phyloP scores from a whole-genome alignment of 1,139 yeast species.

The Meyerozyma elateridarum region DNA sequence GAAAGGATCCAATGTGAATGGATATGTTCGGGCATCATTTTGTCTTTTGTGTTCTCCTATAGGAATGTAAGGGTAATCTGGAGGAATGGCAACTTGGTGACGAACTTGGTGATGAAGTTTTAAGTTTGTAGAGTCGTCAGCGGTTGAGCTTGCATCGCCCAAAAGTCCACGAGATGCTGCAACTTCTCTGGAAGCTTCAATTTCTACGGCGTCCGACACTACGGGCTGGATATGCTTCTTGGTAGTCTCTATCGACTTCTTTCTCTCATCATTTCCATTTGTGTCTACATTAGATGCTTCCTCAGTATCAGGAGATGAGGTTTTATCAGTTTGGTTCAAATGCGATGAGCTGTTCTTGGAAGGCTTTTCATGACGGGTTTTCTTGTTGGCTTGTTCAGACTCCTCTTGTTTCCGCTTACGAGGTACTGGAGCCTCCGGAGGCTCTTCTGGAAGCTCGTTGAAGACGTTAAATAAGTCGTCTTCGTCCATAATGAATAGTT shows the following conservation, averaged over 20 bases:
- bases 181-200: conserved; percentile 87
- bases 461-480: conserved; percentile 70
- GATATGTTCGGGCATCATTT: conserved; percentile 81
- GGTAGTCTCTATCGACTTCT: conserved; percentile 10
- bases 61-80: conserved; percentile 81
- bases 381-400: conserved; percentile 4
- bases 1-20: conserved; percentile 89
- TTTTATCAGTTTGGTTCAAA: too few relatives aligned
- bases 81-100: conserved; percentile 96
- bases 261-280: conserved; percentile 13
- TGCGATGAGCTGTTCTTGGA: too few relatives aligned
- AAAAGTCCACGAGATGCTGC: conserved; percentile 71
- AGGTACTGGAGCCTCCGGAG: conserved; percentile 4
- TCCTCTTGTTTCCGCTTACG: conserved; percentile 4
- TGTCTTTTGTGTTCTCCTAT: conserved; percentile 77
- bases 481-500: conserved; percentile 21
- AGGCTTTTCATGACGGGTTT: too few relatives aligned
- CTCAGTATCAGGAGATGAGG: too few relatives aligned
- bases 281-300: conserved; percentile 16
- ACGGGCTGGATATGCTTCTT: conserved; percentile 50
- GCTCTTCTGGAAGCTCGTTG: conserved; percentile 44
- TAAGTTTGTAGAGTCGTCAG: conserved; percentile 43
- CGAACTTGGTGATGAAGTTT: conserved; percentile 88
- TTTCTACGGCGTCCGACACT: conserved; percentile 85
- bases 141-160: conserved; percentile 26